A percentile compares a stretch with the other conserved stretches of the same genome.
Conservation (phyloP, 2,329 filamentous ascomycete species). For the Amauroascus niger region DNA sequence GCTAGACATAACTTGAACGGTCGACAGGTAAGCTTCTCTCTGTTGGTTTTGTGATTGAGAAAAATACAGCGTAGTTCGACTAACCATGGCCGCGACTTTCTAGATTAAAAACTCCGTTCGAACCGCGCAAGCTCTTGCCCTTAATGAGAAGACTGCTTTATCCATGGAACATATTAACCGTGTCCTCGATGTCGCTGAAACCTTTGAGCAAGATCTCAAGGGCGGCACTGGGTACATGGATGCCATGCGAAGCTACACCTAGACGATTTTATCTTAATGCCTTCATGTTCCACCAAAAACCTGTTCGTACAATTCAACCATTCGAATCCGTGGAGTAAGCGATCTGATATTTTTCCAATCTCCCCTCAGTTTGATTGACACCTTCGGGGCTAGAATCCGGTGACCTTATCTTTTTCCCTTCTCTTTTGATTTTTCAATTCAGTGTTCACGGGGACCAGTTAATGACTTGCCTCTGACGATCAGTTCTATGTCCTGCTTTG, state of each 20-base stretch:
- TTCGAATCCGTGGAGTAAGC: background rate
- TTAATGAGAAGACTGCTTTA: conserved; percentile 61
- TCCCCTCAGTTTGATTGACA: conserved; percentile 2
- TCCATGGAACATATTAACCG: conserved; percentile 70
- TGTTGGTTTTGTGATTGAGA: background rate
- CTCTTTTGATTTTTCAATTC: background rate
- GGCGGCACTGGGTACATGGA: conserved; percentile 72
- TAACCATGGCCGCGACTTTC: conserved; percentile 3
- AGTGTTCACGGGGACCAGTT: background rate
- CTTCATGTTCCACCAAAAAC: background rate
- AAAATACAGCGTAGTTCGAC: too few species aligned
- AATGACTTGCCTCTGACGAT: background rate
- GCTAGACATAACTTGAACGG: conserved; percentile 61
- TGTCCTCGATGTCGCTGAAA: conserved; percentile 73
- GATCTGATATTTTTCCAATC: background rate
- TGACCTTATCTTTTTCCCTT: background rate
- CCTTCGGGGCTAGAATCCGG: background rate
- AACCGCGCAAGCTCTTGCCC: conserved; percentile 70
- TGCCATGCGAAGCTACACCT: conserved; percentile 68
- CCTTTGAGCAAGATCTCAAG: conserved; percentile 73
- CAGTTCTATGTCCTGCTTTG: background rate
- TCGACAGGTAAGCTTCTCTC: conserved; percentile 44
- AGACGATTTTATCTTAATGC: conserved; percentile 8
- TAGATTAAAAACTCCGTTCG: conserved; percentile 84
- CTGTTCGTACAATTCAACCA: background rate